A percentile compares a stretch with the other conserved stretches of the same genome.
Conservation (phyloP, 2,329 filamentous ascomycete species). For the Magnaporthiopsis incrustans region DNA sequence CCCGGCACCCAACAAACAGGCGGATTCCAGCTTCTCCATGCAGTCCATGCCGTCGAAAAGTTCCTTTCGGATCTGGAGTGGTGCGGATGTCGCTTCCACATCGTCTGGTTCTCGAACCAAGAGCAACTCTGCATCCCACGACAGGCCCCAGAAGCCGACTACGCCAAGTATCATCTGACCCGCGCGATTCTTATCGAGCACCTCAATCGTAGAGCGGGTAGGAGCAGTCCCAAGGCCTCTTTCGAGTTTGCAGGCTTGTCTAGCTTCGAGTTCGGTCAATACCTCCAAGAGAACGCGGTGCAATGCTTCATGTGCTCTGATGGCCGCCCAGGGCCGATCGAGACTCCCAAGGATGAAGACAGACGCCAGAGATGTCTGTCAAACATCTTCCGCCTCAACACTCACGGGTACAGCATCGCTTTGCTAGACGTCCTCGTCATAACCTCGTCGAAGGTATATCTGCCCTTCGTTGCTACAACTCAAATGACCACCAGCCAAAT, state of each 20-base stretch:
- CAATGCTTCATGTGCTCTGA: slow-evolving; percentile 66
- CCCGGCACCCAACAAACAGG: slow-evolving; percentile 21
- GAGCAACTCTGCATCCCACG: slow-evolving; percentile 47
- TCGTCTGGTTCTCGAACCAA: slow-evolving; percentile 59
- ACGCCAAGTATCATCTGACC: slow-evolving; percentile 50
- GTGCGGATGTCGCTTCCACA: slow-evolving; percentile 62
- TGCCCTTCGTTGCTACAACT: neutral
- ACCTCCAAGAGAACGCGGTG: slow-evolving; percentile 44
- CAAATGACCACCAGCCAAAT: neutral
- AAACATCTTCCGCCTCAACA: slow-evolving; percentile 48
- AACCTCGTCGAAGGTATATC: slow-evolving; percentile 50
- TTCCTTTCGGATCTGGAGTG: slow-evolving; percentile 53
- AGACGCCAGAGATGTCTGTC: slow-evolving; percentile 21
- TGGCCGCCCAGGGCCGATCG: slow-evolving; percentile 26
- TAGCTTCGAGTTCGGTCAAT: slow-evolving; percentile 42
- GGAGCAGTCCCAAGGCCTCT: slow-evolving; percentile 11
- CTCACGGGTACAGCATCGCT: slow-evolving; percentile 50
- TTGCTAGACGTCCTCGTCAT: slow-evolving; percentile 57
- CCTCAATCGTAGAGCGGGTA: slow-evolving; percentile 26
- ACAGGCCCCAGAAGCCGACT: slow-evolving; percentile 16
- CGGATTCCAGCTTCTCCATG: slow-evolving; percentile 66
- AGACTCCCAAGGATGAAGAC: slow-evolving; percentile 8
- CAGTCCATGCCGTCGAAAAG: slow-evolving; percentile 58
- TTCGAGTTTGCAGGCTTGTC: slow-evolving; percentile 35
- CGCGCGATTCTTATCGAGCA: slow-evolving; percentile 59